phyloP scores from a whole-genome alignment of 805 yeast species.

The Sporopachydermia lactativora region DNA sequence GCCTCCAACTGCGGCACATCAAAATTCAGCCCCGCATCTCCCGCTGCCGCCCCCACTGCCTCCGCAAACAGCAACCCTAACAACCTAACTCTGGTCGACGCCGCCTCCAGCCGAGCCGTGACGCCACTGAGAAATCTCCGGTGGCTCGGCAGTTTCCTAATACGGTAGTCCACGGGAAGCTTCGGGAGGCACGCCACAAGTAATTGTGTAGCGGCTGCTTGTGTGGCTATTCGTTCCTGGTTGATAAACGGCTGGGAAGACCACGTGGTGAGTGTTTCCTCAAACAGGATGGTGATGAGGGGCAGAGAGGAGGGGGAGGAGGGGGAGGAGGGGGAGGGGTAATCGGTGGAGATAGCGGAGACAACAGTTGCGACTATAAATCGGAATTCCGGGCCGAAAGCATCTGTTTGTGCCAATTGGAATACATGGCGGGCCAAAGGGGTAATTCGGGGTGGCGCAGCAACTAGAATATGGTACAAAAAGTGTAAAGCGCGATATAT shows the following conservation, averaged over 20 bases:
- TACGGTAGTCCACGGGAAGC: neutral
- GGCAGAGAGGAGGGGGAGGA: too few species aligned
- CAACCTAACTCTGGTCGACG: constrained; percentile 28
- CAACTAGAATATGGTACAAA: too few species aligned
- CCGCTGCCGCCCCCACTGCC: constrained; percentile 18
- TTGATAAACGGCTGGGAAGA: neutral
- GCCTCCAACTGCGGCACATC: constrained; percentile 19
- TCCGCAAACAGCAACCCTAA: constrained; percentile 50
- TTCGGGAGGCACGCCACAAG: neutral
- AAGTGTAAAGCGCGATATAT: too few species aligned
- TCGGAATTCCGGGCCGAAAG: too few species aligned
- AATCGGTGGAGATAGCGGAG: too few species aligned
- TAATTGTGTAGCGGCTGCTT: neutral
- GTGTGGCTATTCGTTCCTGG: neutral
- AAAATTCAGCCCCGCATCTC: constrained; percentile 17
- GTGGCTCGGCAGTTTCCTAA: neutral
- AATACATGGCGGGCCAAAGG: too few species aligned
- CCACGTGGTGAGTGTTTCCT: neutral
- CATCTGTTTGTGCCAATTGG: too few species aligned
- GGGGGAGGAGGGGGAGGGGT: too few species aligned
- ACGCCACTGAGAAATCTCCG: constrained; percentile 32
- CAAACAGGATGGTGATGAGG: too few species aligned
- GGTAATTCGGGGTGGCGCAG: too few species aligned
- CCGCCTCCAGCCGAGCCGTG: constrained; percentile 39
- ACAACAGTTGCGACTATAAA: too few species aligned